Conservation (phyloP, 768 basidiomycete genomes). For the Pleurotus djamor region DNA sequence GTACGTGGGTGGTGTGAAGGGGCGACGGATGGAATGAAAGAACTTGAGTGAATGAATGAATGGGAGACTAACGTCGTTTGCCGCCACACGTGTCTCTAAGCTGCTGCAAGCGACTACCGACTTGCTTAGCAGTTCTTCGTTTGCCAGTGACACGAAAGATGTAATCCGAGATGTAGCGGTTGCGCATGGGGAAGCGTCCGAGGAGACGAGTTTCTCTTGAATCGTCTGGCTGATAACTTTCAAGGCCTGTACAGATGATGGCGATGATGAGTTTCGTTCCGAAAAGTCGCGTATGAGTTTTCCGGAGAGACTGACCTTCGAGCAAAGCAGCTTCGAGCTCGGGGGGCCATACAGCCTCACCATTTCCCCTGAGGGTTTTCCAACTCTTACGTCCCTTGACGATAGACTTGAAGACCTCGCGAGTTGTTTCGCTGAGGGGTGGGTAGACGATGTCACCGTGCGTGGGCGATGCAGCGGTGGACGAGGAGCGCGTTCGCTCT, state of each 20-base stretch:
- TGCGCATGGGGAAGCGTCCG: slow-evolving; percentile 76
- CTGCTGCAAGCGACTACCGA: slow-evolving; percentile 79
- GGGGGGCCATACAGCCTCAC: slow-evolving; percentile 79
- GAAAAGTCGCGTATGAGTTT: neutral
- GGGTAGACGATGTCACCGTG: slow-evolving; percentile 20
- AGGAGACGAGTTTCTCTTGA: slow-evolving; percentile 71
- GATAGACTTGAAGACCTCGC: slow-evolving; percentile 65
- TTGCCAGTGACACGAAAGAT: slow-evolving; percentile 70
- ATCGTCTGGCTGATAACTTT: slow-evolving; percentile 70
- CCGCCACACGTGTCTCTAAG: slow-evolving; percentile 73
- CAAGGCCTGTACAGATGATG: slow-evolving; percentile 47
- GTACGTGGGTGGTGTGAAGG: no score
- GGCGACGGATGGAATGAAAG: no score
- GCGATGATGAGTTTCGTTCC: slow-evolving; percentile 8
- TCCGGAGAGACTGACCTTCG: slow-evolving; percentile 47
- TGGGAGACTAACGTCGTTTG: slow-evolving; percentile 54
- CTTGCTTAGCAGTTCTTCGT: slow-evolving; percentile 73
- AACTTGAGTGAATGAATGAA: neutral
- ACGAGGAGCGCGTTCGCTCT: neutral
- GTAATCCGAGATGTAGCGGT: slow-evolving; percentile 79
- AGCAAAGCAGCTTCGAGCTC: slow-evolving; percentile 76
- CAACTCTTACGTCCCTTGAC: slow-evolving; percentile 71
- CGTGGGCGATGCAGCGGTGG: neutral
- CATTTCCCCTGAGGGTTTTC: slow-evolving; percentile 65
- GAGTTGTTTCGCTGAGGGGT: slow-evolving; percentile 33